phyloP scores from a whole-genome alignment of 1,139 yeast genomes.

The Saccharomyces pastorianus region DNA sequence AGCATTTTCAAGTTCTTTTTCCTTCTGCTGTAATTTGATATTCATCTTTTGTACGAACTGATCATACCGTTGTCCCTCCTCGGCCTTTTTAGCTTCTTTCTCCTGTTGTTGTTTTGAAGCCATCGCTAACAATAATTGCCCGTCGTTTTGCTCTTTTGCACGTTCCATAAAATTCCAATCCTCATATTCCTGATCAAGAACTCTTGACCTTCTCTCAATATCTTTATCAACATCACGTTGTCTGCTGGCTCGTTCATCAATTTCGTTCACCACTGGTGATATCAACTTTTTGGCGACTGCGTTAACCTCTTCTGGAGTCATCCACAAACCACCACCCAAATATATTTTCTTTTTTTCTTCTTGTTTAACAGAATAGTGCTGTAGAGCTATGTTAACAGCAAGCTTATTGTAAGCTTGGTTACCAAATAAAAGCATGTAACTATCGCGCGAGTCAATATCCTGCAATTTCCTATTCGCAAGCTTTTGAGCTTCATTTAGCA shows the following conservation, averaged over 20 bases:
- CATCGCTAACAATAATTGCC: slow-evolving; percentile 34
- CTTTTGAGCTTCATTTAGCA: slow-evolving; percentile 53
- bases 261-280: slow-evolving; percentile 75
- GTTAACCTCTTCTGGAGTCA: slow-evolving; percentile 69
- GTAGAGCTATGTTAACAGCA: slow-evolving; percentile 50
- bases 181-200: slow-evolving; percentile 29
- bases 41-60: background rate
- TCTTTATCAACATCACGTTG: slow-evolving; percentile 67
- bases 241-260: slow-evolving; percentile 58
- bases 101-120: background rate
- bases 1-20: slow-evolving; percentile 26
- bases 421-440: slow-evolving; percentile 31
- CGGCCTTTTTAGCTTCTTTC: background rate
- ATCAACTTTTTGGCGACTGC: slow-evolving; percentile 77
- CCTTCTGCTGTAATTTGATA: slow-evolving; percentile 11
- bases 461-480: slow-evolving; percentile 48
- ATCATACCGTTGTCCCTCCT: slow-evolving; percentile 9
- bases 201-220: slow-evolving; percentile 41
- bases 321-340: slow-evolving; percentile 82
- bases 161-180: slow-evolving; percentile 31
- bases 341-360: slow-evolving; percentile 40
- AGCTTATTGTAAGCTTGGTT: slow-evolving; percentile 38
- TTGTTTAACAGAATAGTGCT: slow-evolving; percentile 30
- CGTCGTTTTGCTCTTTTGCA: slow-evolving; percentile 26
- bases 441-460: slow-evolving; percentile 35